phyloP scores from a whole-genome alignment of 2,329 filamentous ascomycete species.

The Aspergillus tanneri region DNA sequence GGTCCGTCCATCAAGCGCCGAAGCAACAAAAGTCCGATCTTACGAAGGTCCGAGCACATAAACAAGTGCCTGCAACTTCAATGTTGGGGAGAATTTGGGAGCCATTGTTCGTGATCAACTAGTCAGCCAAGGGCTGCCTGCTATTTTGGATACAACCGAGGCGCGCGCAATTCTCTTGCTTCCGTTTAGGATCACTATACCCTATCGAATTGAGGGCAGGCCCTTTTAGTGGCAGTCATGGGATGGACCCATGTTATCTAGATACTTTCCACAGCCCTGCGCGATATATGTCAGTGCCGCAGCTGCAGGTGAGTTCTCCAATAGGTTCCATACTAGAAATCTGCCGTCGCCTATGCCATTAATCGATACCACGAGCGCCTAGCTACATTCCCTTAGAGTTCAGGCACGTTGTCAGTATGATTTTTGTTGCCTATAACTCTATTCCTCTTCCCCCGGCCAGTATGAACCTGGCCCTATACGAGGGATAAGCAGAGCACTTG shows the following conservation, averaged over 20 bases:
- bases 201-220: not conserved
- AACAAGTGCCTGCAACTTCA: too few relatives aligned
- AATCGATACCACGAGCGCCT: not conserved
- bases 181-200: not conserved
- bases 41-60: conserved; percentile 2
- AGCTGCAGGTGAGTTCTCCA: not conserved
- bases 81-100: too few relatives aligned
- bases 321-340: not conserved
- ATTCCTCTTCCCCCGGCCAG: too few relatives aligned
- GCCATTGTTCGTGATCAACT: not conserved
- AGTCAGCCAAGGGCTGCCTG: not conserved
- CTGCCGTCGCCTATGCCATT: not conserved
- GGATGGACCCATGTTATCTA: not conserved
- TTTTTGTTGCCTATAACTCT: too few relatives aligned
- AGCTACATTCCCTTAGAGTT: not conserved
- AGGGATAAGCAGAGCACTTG: too few relatives aligned
- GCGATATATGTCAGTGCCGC: not conserved
- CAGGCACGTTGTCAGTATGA: not conserved
- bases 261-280: not conserved
- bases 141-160: not conserved
- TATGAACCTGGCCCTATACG: too few relatives aligned
- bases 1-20: conserved; percentile 7
- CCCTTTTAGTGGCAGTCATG: not conserved
- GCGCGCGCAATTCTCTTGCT: not conserved
- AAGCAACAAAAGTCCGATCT: conserved; percentile 8